Conservation (phyloP, 352 stramenopile genomes). For the Phytopythium litorale region DNA sequence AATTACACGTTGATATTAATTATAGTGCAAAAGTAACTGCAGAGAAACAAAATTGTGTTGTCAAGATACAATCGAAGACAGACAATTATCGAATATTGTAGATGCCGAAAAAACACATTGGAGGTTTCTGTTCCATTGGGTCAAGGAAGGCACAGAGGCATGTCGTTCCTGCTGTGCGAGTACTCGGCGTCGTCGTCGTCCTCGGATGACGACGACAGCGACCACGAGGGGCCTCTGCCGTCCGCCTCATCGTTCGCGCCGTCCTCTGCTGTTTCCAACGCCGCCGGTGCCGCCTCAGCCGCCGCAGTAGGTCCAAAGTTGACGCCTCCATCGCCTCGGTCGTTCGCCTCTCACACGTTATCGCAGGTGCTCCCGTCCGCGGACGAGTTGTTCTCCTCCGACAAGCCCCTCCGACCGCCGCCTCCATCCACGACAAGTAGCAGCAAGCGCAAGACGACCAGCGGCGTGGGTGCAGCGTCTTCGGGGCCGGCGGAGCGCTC, state of each 20-base stretch:
- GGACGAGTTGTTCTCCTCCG: constrained; percentile 41
- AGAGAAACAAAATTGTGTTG: no score
- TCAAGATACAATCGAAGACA: no score
- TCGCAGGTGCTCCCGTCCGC: constrained; percentile 28
- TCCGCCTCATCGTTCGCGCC: neutral
- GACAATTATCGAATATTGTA: no score
- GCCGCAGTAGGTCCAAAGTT: constrained; percentile 3
- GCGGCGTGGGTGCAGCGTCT: neutral
- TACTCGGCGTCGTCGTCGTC: constrained; percentile 60
- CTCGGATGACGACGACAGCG: constrained; percentile 25
- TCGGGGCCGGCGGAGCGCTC: neutral
- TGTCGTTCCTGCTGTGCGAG: constrained; percentile 55
- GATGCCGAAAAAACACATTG: no score
- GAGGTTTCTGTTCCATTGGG: no score
- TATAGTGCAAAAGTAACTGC: no score
- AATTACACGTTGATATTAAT: no score
- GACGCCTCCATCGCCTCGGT: neutral
- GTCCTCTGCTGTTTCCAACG: neutral
- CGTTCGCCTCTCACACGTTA: neutral
- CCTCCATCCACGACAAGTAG: neutral
- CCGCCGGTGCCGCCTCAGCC: neutral
- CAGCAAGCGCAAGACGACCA: constrained; percentile 7
- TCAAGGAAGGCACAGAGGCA: neutral
- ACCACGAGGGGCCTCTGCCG: neutral
- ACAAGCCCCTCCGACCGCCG: constrained; percentile 15